phyloP scores from a whole-genome alignment of 495 filamentous ascomycete species.

The Tuber calosporum region DNA sequence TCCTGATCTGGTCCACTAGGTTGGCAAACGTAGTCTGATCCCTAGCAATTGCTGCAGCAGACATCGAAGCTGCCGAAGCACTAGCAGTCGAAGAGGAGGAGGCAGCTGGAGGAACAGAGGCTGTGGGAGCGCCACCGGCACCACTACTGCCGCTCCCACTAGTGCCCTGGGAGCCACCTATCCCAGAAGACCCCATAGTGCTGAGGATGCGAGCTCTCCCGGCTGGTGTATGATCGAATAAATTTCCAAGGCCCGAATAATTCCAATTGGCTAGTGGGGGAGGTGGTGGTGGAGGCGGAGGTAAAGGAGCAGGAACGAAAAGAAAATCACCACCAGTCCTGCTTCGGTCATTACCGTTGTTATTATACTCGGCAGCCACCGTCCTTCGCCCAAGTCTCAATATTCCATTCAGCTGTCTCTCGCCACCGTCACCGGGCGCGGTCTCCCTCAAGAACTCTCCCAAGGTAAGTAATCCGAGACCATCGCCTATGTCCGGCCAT shows the following conservation, averaged over 20 bases:
- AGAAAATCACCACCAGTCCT: not conserved
- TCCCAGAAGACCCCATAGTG: not conserved
- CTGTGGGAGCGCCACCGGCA: constrained; percentile 3
- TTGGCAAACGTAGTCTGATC: constrained; percentile 36
- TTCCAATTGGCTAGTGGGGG: constrained; percentile 12
- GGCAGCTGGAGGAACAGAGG: not conserved
- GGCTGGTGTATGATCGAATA: constrained; percentile 33
- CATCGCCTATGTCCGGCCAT: not conserved
- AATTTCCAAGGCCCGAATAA: constrained; percentile 7
- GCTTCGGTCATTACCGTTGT: not conserved
- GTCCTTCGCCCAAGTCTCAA: constrained; percentile 22
- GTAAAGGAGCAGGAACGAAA: not conserved
- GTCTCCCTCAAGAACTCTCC: constrained; percentile 40
- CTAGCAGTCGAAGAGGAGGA: not conserved
- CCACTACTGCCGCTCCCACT: not conserved
- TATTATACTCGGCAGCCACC: constrained; percentile 14
- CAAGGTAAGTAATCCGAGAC: constrained; percentile 26
- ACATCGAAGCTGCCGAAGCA: constrained; percentile 1
- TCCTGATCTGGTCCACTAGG: constrained; percentile 36
- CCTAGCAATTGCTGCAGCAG: constrained; percentile 4
- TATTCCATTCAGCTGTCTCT: constrained; percentile 28
- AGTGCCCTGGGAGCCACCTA: not conserved
- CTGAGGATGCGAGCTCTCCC: constrained; percentile 29
- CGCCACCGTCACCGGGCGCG: constrained; percentile 20
- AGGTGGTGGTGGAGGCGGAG: not conserved